A percentile compares a stretch with the other conserved stretches of the same genome.
Conservation (phyloP, 2,329 filamentous ascomycete genomes). For the Nemania abortiva region DNA sequence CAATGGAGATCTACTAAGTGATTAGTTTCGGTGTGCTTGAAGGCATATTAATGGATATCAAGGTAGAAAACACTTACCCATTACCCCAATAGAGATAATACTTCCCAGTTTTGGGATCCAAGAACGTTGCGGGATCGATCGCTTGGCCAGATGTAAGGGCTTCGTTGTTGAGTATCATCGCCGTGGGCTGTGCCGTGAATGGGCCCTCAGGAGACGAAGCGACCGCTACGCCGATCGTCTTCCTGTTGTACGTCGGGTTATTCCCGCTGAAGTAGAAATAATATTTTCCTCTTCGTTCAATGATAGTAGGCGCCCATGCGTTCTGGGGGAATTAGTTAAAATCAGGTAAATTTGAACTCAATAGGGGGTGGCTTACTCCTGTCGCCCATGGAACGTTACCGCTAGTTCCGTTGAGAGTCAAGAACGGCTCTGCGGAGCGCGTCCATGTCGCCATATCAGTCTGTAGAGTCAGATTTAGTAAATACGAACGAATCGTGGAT, state of each 20-base stretch:
- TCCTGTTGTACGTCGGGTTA: constrained; percentile 65
- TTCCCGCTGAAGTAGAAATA: constrained; percentile 72
- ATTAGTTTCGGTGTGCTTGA: not conserved
- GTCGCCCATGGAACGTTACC: constrained; percentile 73
- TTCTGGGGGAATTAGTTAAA: constrained; percentile 52
- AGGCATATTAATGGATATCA: not conserved
- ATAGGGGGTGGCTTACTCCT: constrained; percentile 52
- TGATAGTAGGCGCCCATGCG: constrained; percentile 75
- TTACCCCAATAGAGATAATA: constrained; percentile 74
- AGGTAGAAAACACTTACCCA: constrained; percentile 38
- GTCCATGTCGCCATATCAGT: constrained; percentile 58
- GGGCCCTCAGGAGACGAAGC: constrained; percentile 69
- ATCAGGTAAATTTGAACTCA: not conserved
- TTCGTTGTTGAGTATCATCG: constrained; percentile 68
- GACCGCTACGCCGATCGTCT: constrained; percentile 72
- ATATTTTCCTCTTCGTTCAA: constrained; percentile 69
- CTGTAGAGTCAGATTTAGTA: constrained; percentile 13
- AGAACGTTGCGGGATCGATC: constrained; percentile 72
- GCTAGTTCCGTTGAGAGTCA: constrained; percentile 58
- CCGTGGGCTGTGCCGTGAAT: constrained; percentile 65
- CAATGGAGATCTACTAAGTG: constrained; percentile 49
- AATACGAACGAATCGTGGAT: not conserved
- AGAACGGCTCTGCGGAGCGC: constrained; percentile 56
- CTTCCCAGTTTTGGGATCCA: constrained; percentile 67
- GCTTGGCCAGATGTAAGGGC: constrained; percentile 55